Conservation (phyloP, 2,329 filamentous ascomycete genomes). For the Fusarium sterilihyphosum region DNA sequence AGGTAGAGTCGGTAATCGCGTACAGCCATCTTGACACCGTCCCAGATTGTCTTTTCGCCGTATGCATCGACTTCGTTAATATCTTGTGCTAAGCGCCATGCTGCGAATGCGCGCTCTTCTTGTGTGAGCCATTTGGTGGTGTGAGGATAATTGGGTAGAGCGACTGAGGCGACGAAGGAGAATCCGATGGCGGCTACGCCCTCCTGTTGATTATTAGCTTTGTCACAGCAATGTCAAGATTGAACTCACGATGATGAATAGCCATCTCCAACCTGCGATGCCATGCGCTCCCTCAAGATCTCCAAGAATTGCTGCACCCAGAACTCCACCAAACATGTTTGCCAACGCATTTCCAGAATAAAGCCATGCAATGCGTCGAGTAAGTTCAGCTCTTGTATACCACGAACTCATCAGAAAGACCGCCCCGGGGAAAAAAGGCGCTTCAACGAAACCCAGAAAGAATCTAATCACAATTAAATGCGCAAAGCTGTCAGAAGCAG, state of each 20-base stretch:
- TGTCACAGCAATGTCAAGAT: fast-evolving
- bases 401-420: slow-evolving; percentile 59
- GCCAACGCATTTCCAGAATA: slow-evolving; percentile 66
- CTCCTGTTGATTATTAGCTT: slow-evolving; percentile 38
- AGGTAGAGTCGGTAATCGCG: slow-evolving; percentile 62
- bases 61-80: slow-evolving; percentile 57
- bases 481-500: slow-evolving; percentile 54
- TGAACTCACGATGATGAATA: slow-evolving; percentile 66
- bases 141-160: slow-evolving; percentile 63
- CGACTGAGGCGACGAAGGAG: slow-evolving; percentile 47
- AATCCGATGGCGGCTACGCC: slow-evolving; percentile 53
- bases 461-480: slow-evolving; percentile 59
- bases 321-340: slow-evolving; percentile 61
- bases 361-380: slow-evolving; percentile 66
- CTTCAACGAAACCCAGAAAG: slow-evolving; percentile 56
- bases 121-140: slow-evolving; percentile 62
- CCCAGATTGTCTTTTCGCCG: slow-evolving; percentile 49
- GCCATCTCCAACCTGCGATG: slow-evolving; percentile 70
- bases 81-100: slow-evolving; percentile 61
- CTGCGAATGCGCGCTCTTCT: slow-evolving; percentile 62
- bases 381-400: slow-evolving; percentile 59
- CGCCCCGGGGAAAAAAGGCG: slow-evolving; percentile 61
- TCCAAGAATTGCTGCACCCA: slow-evolving; percentile 60
- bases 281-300: slow-evolving; percentile 59
- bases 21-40: slow-evolving; percentile 59